Evolutionary conservation across 345 rosid genomes (phyloP).

Genomic region (Erysimum cheiranthoides): DNA sequence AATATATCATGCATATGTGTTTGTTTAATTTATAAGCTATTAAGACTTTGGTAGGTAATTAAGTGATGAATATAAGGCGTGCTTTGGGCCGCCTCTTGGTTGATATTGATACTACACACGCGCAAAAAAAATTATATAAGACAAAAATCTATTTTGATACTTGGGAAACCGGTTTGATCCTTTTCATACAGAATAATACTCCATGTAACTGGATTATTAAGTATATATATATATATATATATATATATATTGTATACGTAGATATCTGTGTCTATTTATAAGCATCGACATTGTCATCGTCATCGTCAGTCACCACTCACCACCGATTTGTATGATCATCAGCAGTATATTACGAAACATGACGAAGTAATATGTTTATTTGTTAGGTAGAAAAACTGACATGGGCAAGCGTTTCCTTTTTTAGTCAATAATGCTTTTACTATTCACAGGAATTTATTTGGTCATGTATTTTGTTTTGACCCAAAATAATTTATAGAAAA

Average conservation of each 20-base stretch:
- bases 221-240: background rate
- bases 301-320: constrained; percentile 19
- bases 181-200: constrained; percentile 29
- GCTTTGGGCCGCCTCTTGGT: constrained; percentile 20
- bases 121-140: background rate
- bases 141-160: background rate
- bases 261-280: constrained; percentile 5
- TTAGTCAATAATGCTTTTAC: background rate
- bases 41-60: background rate
- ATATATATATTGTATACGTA: background rate
- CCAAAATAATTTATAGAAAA: background rate
- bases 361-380: constrained; percentile 26
- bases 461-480: constrained; percentile 4
- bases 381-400: constrained; percentile 34
- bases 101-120: constrained; percentile 7
- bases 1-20: constrained; percentile 7
- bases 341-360: background rate
- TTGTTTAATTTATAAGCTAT: constrained; percentile 3
- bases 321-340: constrained; percentile 12
- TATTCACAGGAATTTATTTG: background rate
- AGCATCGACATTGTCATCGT: background rate
- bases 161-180: constrained; percentile 12
- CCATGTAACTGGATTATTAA: background rate
- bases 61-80: constrained; percentile 17
- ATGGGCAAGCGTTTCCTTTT: background rate